Conservation (phyloP, 2,329 filamentous ascomycete genomes). For the Diaporthe vexans region DNA sequence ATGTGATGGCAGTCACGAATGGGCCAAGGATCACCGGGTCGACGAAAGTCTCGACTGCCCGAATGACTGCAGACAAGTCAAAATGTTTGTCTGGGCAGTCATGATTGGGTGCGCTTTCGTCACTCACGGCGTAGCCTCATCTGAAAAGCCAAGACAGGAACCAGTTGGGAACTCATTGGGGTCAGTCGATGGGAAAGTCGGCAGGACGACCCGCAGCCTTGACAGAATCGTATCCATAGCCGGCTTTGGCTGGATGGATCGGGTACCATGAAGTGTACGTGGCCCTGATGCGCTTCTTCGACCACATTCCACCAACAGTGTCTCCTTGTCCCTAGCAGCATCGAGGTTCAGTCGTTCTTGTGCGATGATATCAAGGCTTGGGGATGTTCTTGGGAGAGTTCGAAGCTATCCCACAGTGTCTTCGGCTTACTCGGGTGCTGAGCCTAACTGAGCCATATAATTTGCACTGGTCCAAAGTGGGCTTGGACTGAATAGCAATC, state of each 20-base stretch:
- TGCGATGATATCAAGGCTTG: neutral
- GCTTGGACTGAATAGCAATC: neutral
- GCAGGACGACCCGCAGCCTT: neutral
- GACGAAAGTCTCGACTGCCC: neutral
- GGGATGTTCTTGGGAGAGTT: neutral
- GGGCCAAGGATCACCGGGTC: neutral
- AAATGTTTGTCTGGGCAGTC: neutral
- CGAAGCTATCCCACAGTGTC: neutral
- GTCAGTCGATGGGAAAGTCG: neutral
- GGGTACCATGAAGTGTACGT: too few species aligned
- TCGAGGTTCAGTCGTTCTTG: neutral
- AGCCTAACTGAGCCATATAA: too few species aligned
- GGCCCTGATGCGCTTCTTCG: too few species aligned
- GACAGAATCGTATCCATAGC: neutral
- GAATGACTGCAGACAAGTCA: neutral
- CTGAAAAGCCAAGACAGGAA: neutral
- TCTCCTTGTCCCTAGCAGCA: too few species aligned
- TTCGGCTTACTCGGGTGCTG: too few species aligned
- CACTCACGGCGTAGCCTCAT: too few species aligned
- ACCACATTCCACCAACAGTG: too few species aligned
- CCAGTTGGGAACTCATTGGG: too few species aligned
- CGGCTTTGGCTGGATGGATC: too few species aligned
- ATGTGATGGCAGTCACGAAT: neutral
- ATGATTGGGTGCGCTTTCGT: neutral
- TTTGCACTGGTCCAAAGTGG: neutral